Base-by-base conservation (phyloP, 2,329 filamentous ascomycete species). In the Aspergillus sp. region DNA sequence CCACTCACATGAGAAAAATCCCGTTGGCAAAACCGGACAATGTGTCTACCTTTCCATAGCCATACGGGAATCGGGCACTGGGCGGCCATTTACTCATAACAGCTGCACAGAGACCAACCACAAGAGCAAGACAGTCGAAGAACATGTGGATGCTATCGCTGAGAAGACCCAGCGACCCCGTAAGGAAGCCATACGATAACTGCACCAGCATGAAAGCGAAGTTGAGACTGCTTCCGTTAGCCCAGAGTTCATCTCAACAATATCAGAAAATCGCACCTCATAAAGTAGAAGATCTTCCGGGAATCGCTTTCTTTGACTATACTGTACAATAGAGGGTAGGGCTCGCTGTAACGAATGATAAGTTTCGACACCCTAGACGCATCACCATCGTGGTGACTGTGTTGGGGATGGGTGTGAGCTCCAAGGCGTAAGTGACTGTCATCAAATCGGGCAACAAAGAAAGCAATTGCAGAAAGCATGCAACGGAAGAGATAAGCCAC, bases 101-200 rank as follows among this genome's bases (percentile, higher is more conserved):
- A 1, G 93, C 88, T 24, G 94, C 94, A 62, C 93, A 87, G 9
- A 99, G 79, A 10, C 94, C 94, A 33, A 99, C 91, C 1, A 89
- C 84, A 24, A 99, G 81, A 17, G 93, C 94, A 33, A 96, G 85
- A 61, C 94, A 99, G 73, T 99, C 94, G 64, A 99, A 97, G 65
- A 99, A 93, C 94, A 99, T 99, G 74, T 99, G 94, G 57, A 99
- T 94, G 65, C 92, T 97, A 72, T 99, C 94, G 60, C 91, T 96
- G 16, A 99, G 82, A n/a, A 99, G 80, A 2, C 94, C 94, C 4
- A 99, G 77, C 0, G 94, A 99, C 60, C 95, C 92, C 3, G 91
- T 97, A 10, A 94, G 76, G 63, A 94, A 95, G 45, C 94, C 94
- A 66, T 99, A 99, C 56, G 93, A 90, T 38, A 92, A 88, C 65